These are phyloP conservation scores for Skeletonema grethae DNA, from an alignment of 108 stramenopile genomes.

Conservation along the genomic window DNA sequence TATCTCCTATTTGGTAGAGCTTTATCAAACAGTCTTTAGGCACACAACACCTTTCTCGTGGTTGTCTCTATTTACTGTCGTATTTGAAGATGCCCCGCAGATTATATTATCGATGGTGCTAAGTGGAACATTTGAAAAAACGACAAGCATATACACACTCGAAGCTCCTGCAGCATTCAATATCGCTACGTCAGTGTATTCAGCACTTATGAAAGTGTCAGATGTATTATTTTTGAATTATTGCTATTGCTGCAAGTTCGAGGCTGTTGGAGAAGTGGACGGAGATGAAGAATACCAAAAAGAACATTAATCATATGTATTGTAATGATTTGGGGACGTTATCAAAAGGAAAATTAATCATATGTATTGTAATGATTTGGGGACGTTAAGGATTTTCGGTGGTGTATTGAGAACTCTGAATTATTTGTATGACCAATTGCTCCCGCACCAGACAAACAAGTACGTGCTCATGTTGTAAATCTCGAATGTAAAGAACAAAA, in stretches of 20 bases:
- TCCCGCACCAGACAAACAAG: too few relatives aligned
- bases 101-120: conserved; percentile 26
- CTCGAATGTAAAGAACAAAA: too few relatives aligned
- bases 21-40: conserved; percentile 24
- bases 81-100: conserved; percentile 30
- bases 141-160: not conserved
- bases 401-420: too few relatives aligned
- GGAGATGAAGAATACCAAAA: not conserved
- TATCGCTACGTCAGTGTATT: conserved; percentile 32
- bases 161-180: conserved; percentile 23
- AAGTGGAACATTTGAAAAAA: conserved; percentile 1
- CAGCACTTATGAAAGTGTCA: conserved; percentile 23
- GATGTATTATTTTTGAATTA: conserved; percentile 23
- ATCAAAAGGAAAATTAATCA: too few relatives aligned
- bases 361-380: too few relatives aligned
- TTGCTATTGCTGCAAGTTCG: conserved; percentile 26
- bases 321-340: too few relatives aligned
- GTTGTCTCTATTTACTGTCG: conserved; percentile 23
- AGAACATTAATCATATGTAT: too few relatives aligned
- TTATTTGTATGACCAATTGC: too few relatives aligned
- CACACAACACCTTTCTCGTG: conserved; percentile 16
- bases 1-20: conserved; percentile 15
- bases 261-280: conserved; percentile 6
- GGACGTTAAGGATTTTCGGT: too few relatives aligned
- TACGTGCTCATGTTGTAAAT: too few relatives aligned